phyloP scores from a whole-genome alignment of 805 yeast species.

The Metschnikowia sp. region DNA sequence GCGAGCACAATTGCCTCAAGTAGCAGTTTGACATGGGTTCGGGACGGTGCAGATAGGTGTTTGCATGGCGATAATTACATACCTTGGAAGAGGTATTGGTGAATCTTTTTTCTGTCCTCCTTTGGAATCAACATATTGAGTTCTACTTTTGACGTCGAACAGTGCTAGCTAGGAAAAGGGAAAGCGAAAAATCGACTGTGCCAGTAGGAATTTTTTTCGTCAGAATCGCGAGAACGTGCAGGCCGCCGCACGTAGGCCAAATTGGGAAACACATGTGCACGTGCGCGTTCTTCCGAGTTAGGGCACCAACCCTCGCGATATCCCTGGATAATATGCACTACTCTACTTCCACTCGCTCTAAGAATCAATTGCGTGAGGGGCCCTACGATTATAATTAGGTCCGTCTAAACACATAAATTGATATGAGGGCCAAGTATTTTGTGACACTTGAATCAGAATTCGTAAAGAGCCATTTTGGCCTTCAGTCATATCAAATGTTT shows the following conservation, averaged over 20 bases:
- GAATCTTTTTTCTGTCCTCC: constrained; percentile 99
- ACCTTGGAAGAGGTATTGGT: constrained; percentile 98
- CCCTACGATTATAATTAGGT: neutral
- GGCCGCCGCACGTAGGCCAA: neutral
- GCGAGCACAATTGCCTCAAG: no score
- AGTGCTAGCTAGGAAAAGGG: constrained; percentile 15
- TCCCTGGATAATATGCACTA: no score
- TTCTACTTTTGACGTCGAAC: constrained; percentile 17
- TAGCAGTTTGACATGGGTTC: neutral
- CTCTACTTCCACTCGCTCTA: neutral
- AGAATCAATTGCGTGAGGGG: neutral
- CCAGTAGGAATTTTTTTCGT: constrained; percentile 19
- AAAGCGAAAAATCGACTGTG: constrained; percentile 11
- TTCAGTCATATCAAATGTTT: no score
- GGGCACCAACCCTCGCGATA: constrained; percentile 3
- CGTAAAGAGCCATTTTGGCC: no score
- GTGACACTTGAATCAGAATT: no score
- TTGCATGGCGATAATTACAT: constrained; percentile 39
- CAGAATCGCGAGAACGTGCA: constrained; percentile 13
- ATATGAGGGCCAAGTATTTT: no score
- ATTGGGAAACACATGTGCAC: neutral
- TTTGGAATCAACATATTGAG: constrained; percentile 94
- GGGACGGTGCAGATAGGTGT: constrained; percentile 1
- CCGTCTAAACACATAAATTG: no score
- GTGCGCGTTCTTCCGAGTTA: constrained; percentile 1